phyloP scores from a whole-genome alignment of 345 rosid genomes.

The Leavenworthia alabamica region DNA sequence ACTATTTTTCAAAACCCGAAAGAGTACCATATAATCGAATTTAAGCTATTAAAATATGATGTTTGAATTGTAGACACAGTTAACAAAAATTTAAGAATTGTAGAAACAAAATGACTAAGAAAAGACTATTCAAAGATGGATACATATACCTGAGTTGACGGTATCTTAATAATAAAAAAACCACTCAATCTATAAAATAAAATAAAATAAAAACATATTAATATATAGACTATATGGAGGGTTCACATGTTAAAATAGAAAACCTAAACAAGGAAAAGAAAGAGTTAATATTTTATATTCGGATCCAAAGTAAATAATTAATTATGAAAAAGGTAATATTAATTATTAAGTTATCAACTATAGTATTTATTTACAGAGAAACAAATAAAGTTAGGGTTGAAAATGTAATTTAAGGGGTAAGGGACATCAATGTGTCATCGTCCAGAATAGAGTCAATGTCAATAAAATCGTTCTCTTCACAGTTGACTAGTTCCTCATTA shows the following conservation, averaged over 20 bases:
- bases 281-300: neutral
- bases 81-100: too few relatives aligned
- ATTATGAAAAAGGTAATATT: neutral
- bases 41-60: neutral
- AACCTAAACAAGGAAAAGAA: neutral
- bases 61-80: neutral
- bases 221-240: neutral
- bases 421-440: slow-evolving; percentile 63
- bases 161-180: neutral
- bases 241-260: neutral
- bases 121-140: neutral
- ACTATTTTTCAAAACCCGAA: too few relatives aligned
- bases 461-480: slow-evolving; percentile 38
- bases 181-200: neutral
- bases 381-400: neutral
- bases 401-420: slow-evolving; percentile 40
- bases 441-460: slow-evolving; percentile 64
- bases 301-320: neutral
- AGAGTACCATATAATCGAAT: too few relatives aligned
- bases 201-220: neutral
- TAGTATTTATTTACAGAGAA: slow-evolving; percentile 31
- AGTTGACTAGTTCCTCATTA: slow-evolving; percentile 30
- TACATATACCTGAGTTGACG: neutral
- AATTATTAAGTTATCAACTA: neutral
- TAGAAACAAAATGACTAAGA: neutral